Base-by-base conservation (phyloP, 1,284 basidiomycete genomes). In the Rhodotorula sp. region DNA sequence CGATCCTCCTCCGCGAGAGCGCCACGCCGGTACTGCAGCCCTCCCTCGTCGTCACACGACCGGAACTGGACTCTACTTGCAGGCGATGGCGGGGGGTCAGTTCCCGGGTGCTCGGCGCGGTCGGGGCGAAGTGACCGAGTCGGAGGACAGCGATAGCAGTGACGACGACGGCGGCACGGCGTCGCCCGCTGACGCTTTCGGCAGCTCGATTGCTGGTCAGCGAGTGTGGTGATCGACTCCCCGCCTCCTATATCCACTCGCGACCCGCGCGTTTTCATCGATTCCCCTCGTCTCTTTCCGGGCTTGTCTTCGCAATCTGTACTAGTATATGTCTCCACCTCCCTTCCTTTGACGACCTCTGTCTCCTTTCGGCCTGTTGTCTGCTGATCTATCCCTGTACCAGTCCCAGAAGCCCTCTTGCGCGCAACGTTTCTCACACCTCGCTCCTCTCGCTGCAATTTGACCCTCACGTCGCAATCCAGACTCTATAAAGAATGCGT, bases 41-140 rank as follows among this genome's bases (percentile, higher is more conserved):
- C 60, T 67, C 29, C 54, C 60, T 22, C 60, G 71, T 6, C 62
- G 71, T 2, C 71, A 73, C 30, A 73, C 71, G 26, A 73, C 71
- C 18, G 71, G 71, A 1, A 70, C 71, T 42, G 71, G 71, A 1
- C 48, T 73, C 59, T 73, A 73, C 60, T 69, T 73, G 53, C 63
- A 63, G 14, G 65, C 61, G 54, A 24, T 24, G 29, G 26, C 45
- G 20, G 54, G 55, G 6, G 67, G 54, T 12, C 17, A 20, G 37
- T 49, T 49, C 45, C 30, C 45, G 33, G n/a, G 26, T 10, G 33
- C 53, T 4, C 12, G n/a, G 22, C 29, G 59, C 18, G 26, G 17
- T 3, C 18, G 20, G 22, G 51, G 4, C 49, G 66, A 62, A n/a
- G 5, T 15, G 17, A 45, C 33, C 24, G 66, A 67, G 18, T 62